A percentile compares a stretch with the other conserved stretches of the same genome.
Evolutionary conservation across 768 basidiomycete genomes (phyloP).

Genomic region (Boletellus ananiceps): DNA sequence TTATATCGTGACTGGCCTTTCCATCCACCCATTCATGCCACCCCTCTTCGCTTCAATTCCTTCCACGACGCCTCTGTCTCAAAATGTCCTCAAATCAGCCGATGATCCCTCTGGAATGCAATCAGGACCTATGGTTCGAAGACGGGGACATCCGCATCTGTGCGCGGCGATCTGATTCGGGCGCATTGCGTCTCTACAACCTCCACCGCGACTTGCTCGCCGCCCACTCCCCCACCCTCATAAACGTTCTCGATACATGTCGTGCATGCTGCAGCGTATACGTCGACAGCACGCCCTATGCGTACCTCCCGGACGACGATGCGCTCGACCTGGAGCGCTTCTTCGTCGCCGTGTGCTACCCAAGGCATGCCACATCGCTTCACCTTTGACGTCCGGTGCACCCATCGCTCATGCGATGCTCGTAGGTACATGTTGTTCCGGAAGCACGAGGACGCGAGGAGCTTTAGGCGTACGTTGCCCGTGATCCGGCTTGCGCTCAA

Average conservation of each 20-base stretch:
- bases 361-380: neutral
- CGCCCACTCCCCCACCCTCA: neutral
- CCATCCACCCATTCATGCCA: no score
- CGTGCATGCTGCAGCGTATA: neutral
- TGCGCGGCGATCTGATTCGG: conserved; percentile 4
- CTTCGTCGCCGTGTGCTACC: conserved; percentile 1
- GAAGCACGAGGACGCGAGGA: neutral
- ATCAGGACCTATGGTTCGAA: conserved; percentile 6
- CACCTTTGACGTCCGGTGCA: no score
- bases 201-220: conserved; percentile 6
- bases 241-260: neutral
- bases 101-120: neutral
- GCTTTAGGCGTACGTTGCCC: neutral
- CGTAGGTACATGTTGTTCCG: neutral
- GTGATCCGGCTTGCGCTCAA: conserved; percentile 6
- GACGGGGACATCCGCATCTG: conserved; percentile 4
- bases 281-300: neutral
- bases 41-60: no score
- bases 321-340: conserved; percentile 7
- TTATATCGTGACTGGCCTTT: no score
- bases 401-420: neutral
- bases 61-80: no score
- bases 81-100: neutral
- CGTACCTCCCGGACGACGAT: conserved; percentile 1
- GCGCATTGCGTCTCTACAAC: conserved; percentile 4